Conservation (phyloP, 192 early-diverging fungal genomes). For the Podila clonocystis region DNA sequence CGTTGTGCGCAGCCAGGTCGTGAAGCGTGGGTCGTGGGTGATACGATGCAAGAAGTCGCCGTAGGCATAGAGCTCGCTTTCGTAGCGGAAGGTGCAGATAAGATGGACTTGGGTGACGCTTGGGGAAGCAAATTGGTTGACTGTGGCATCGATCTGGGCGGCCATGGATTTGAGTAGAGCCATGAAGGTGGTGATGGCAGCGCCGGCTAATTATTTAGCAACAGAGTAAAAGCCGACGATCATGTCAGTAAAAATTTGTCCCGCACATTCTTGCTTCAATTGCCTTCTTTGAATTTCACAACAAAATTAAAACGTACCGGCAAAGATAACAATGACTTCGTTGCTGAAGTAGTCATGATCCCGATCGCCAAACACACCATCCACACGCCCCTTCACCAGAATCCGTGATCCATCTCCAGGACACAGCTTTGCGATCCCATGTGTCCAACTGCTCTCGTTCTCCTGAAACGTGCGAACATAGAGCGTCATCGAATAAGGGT, state of each 20-base stretch:
- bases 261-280: not conserved
- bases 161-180: slow-evolving; percentile 36
- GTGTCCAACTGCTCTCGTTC: slow-evolving; percentile 33
- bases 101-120: slow-evolving; percentile 21
- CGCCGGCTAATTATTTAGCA: slow-evolving; percentile 17
- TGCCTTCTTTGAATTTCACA: no score
- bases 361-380: slow-evolving; percentile 46
- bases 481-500: slow-evolving; percentile 47
- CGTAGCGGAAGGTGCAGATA: slow-evolving; percentile 45
- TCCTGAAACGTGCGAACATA: slow-evolving; percentile 43
- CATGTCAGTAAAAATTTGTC: not conserved
- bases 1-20: slow-evolving; percentile 22
- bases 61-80: slow-evolving; percentile 42
- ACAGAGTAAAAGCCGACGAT: not conserved
- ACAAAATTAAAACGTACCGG: slow-evolving; percentile 7
- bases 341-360: slow-evolving; percentile 28
- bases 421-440: slow-evolving; percentile 26
- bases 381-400: slow-evolving; percentile 22
- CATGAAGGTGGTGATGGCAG: slow-evolving; percentile 49
- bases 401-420: not conserved
- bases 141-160: slow-evolving; percentile 28
- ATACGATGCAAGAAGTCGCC: slow-evolving; percentile 45
- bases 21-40: slow-evolving; percentile 35
- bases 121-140: not conserved
- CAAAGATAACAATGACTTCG: slow-evolving; percentile 36